phyloP scores from a whole-genome alignment of 73 alveolate genomes.

The Durusdinium trenchii region DNA sequence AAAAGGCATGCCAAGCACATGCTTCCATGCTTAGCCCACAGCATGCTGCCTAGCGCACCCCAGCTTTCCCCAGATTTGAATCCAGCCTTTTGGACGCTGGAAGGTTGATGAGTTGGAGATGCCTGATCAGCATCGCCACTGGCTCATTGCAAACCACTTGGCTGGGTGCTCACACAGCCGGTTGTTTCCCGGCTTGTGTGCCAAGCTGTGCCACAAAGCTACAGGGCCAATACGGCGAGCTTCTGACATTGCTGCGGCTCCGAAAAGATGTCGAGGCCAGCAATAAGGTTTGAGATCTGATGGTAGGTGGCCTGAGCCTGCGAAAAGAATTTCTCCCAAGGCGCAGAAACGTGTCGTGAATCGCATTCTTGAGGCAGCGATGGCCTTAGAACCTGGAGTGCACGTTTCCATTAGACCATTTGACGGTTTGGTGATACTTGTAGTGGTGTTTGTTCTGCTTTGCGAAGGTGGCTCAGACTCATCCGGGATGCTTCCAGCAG shows the following conservation, averaged over 20 bases:
- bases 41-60: too few relatives aligned
- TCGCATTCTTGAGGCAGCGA: constrained; percentile 67
- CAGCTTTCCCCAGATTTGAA: neutral
- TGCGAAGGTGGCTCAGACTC: constrained; percentile 38
- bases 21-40: too few relatives aligned
- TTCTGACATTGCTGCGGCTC: constrained; percentile 55
- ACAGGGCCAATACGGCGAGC: constrained; percentile 79
- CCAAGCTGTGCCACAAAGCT: neutral
- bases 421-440: neutral
- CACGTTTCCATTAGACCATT: neutral
- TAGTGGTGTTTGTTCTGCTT: neutral
- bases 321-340: neutral
- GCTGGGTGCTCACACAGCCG: neutral
- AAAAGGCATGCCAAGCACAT: neutral
- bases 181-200: neutral
- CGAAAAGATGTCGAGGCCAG: constrained; percentile 48
- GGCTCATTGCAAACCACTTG: constrained; percentile 45
- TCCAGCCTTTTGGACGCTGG: neutral
- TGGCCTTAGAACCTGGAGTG: neutral
- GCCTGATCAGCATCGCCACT: constrained; percentile 81
- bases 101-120: constrained; percentile 31
- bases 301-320: neutral
- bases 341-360: constrained; percentile 60
- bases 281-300: neutral
- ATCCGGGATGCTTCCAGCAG: constrained; percentile 70